phyloP scores from a whole-genome alignment of 169 alveolate genomes.

The Plasmodium gallinaceum region DNA sequence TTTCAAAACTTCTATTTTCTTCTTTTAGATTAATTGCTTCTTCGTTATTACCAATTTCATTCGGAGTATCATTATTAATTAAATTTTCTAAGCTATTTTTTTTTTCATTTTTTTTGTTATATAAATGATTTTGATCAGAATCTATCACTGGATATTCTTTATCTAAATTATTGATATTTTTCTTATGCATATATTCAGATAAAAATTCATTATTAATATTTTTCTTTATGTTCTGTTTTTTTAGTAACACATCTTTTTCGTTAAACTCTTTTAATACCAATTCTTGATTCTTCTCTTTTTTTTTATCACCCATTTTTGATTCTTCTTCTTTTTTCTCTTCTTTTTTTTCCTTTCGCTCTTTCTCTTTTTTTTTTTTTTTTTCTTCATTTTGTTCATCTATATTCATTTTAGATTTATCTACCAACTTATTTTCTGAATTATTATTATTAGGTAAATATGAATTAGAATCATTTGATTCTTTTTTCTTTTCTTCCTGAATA shows the following conservation, averaged over 20 bases:
- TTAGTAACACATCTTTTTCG: not conserved
- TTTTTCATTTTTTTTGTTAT: not conserved
- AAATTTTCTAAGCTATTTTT: not conserved
- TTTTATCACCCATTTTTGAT: not conserved
- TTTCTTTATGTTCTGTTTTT: not conserved
- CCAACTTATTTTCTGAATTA: constrained; percentile 7
- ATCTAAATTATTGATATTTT: not conserved
- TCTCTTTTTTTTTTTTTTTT: constrained; percentile 3
- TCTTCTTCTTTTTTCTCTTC: not conserved
- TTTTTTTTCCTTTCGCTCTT: constrained; percentile 2
- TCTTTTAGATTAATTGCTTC: too few relatives aligned
- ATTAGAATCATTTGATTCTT: constrained; percentile 24
- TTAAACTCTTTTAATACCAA: not conserved
- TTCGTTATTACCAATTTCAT: not conserved
- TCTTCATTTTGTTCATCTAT: not conserved
- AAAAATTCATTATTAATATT: too few relatives aligned
- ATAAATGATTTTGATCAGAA: not conserved
- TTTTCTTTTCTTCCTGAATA: constrained; percentile 19
- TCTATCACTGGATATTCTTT: not conserved
- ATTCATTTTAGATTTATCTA: not conserved
- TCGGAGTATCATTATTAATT: not conserved
- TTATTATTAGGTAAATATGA: constrained; percentile 9
- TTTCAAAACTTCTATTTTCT: too few relatives aligned
- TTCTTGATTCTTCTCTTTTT: not conserved
- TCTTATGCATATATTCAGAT: too few relatives aligned